A percentile compares a stretch with the other conserved stretches of the same genome.
These are phyloP conservation scores for Magnaporthales sp. DNA, from an alignment of 2,329 filamentous ascomycete species.

Conservation along the genomic window DNA sequence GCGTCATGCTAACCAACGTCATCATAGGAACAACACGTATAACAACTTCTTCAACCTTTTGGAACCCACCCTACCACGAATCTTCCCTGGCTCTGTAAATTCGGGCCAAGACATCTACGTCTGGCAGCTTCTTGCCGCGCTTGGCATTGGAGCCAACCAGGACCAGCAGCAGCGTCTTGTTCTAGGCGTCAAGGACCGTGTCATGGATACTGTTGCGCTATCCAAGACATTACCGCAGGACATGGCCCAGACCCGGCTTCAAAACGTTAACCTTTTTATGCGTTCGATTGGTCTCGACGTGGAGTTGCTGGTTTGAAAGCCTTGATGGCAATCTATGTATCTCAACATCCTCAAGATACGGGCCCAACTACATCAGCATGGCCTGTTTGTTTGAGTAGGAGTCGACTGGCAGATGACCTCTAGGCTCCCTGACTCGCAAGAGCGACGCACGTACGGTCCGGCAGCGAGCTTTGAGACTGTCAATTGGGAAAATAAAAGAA, in stretches of 20 bases:
- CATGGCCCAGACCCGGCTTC: conserved; percentile 73
- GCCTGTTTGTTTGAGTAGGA: neutral
- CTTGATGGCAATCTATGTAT: conserved; percentile 4
- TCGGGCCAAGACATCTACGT: conserved; percentile 91
- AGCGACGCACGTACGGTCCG: neutral
- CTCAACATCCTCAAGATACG: neutral
- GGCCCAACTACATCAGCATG: neutral
- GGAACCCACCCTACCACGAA: conserved; percentile 71
- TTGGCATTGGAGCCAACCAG: conserved; percentile 85
- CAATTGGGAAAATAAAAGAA: neutral
- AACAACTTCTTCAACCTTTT: conserved; percentile 79
- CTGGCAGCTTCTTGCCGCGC: conserved; percentile 94
- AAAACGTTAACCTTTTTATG: conserved; percentile 98
- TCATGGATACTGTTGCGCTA: conserved; percentile 87
- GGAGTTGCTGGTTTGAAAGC: conserved; percentile 47
- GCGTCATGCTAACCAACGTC: neutral
- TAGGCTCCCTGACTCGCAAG: neutral
- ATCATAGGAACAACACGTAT: conserved; percentile 61
- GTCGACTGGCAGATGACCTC: neutral
- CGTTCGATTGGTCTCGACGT: conserved; percentile 97
- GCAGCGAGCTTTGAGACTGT: neutral
- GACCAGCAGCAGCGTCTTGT: conserved; percentile 94
- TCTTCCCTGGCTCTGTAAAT: conserved; percentile 89
- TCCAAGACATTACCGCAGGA: conserved; percentile 84
- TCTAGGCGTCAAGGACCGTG: conserved; percentile 91